A percentile compares a stretch with the other conserved stretches of the same genome.
phyloP scores from a whole-genome alignment of 1,139 yeast genomes.

The Hyphopichia burtonii region DNA sequence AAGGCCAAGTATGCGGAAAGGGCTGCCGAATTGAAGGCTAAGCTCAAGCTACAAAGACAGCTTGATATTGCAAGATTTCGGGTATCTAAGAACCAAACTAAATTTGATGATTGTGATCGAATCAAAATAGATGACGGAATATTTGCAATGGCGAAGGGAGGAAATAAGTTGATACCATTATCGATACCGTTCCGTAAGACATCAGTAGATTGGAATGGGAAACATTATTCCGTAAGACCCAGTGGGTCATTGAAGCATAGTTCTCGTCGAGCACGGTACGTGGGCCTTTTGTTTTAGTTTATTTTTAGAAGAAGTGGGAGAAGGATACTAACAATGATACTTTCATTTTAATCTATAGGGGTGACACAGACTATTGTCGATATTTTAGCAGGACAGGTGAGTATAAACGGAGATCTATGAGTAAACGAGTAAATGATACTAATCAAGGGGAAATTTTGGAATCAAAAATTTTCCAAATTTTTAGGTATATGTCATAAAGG shows the following conservation, averaged over 20 bases:
- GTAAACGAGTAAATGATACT: too few species aligned
- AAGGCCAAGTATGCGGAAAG: constrained; percentile 15
- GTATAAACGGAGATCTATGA: too few species aligned
- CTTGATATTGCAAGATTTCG: constrained; percentile 9
- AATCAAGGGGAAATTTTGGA: neutral
- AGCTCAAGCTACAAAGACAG: constrained; percentile 13
- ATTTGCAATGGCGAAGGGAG: constrained; percentile 35
- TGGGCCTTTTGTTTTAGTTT: neutral
- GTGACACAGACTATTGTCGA: constrained; percentile 30
- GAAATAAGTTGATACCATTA: constrained; percentile 32
- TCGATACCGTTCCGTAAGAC: constrained; percentile 16
- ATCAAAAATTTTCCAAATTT: constrained; percentile 16
- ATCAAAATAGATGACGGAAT: constrained; percentile 28
- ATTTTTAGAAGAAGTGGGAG: too few species aligned
- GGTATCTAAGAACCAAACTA: constrained; percentile 22
- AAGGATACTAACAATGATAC: neutral
- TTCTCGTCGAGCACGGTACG: constrained; percentile 7
- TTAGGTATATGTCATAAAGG: constrained; percentile 56
- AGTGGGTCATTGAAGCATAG: constrained; percentile 29
- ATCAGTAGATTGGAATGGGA: constrained; percentile 30
- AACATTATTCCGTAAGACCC: constrained; percentile 20
- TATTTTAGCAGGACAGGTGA: constrained; percentile 42
- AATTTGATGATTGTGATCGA: constrained; percentile 39
- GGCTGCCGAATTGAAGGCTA: constrained; percentile 15
- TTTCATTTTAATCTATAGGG: constrained; percentile 2